Conservation (phyloP, 352 stramenopile genomes). For the Globisporangium parvum region DNA sequence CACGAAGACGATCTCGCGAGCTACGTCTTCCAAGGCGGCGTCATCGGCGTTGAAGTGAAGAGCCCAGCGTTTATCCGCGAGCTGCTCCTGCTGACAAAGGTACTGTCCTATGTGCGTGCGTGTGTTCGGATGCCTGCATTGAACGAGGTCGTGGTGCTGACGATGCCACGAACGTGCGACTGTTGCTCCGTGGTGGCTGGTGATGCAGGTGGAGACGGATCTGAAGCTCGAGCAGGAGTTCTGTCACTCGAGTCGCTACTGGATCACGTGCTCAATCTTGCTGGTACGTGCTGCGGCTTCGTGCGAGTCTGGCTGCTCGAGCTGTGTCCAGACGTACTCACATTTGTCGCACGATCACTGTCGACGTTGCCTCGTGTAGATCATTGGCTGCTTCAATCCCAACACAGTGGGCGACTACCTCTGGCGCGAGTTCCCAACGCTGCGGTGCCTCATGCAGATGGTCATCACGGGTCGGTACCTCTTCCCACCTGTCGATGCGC, state of each 20-base stretch:
- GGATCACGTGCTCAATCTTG: conserved; percentile 82
- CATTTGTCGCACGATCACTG: no score
- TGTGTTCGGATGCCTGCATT: neutral
- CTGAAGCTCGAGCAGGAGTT: conserved; percentile 70
- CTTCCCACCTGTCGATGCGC: conserved; percentile 51
- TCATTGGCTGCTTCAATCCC: conserved; percentile 66
- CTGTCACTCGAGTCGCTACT: conserved; percentile 74
- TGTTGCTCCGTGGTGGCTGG: conserved; percentile 1
- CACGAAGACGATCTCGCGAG: conserved; percentile 43
- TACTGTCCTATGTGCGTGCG: conserved; percentile 16
- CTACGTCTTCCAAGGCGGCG: conserved; percentile 54
- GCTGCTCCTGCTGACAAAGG: conserved; percentile 55
- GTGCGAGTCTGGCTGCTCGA: no score
- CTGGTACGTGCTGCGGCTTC: conserved; percentile 29
- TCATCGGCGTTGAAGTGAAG: conserved; percentile 67
- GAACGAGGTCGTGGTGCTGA: neutral
- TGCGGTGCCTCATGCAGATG: conserved; percentile 85
- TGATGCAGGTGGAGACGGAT: conserved; percentile 38
- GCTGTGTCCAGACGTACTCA: neutral
- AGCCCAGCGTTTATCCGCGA: conserved; percentile 44
- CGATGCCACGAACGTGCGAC: neutral
- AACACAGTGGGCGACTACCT: conserved; percentile 70
- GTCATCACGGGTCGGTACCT: conserved; percentile 69
- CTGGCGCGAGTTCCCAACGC: conserved; percentile 67
- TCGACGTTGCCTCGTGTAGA: no score